Conservation (phyloP, 805 yeast species). For the Hermanozyma aechmeae region DNA sequence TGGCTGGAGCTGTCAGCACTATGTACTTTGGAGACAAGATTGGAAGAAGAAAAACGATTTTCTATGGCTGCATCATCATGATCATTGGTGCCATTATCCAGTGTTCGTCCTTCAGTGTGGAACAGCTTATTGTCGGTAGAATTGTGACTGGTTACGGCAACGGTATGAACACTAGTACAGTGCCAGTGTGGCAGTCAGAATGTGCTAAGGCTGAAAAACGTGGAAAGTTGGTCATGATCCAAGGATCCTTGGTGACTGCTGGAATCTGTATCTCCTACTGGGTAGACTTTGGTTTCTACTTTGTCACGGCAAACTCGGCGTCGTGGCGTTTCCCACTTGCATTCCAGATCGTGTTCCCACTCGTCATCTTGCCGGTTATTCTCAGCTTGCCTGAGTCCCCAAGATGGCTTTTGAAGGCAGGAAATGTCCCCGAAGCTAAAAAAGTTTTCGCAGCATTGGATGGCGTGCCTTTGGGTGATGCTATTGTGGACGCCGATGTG, state of each 20-base stretch:
- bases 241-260: constrained; percentile 17
- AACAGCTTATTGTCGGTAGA: constrained; percentile 22
- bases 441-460: constrained; percentile 12
- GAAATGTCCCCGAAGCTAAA: constrained; percentile 20
- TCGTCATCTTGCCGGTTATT: constrained; percentile 9
- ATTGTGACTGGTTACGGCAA: constrained; percentile 25
- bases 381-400: constrained; percentile 35
- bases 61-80: constrained; percentile 12
- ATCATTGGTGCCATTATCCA: constrained; percentile 15
- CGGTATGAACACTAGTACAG: constrained; percentile 25
- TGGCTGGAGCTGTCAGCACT: constrained; percentile 12
- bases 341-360: constrained; percentile 17
- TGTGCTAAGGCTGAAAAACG: constrained; percentile 22
- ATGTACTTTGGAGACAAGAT: constrained; percentile 13
- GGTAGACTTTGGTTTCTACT: constrained; percentile 27
- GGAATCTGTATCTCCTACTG: constrained; percentile 25
- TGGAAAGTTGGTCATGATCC: constrained; percentile 21
- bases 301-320: constrained; percentile 12
- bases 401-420: constrained; percentile 28
- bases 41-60: constrained; percentile 13
- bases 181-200: constrained; percentile 28
- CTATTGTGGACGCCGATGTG: constrained; percentile 15
- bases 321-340: constrained; percentile 28
- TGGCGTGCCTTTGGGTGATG: constrained; percentile 14
- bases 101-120: constrained; percentile 11